These are phyloP conservation scores for Sporisorium sorghi DNA, from an alignment of 1,284 basidiomycete species.

Conservation along the genomic window DNA sequence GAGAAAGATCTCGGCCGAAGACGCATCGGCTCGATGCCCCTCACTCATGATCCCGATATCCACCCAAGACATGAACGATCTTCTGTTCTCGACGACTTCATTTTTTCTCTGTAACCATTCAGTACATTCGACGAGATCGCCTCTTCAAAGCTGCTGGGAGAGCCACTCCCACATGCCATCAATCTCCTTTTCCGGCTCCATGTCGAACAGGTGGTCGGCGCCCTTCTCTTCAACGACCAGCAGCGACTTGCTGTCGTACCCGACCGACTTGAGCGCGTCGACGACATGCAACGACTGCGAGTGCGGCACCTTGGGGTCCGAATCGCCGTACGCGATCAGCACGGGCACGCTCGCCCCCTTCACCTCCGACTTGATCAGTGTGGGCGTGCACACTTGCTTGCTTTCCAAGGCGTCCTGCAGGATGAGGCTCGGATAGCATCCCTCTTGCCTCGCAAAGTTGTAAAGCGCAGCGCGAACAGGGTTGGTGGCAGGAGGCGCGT, in stretches of 20 bases:
- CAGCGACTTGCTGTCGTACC: conserved; percentile 27
- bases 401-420: conserved; percentile 20
- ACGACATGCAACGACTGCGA: conserved; percentile 49
- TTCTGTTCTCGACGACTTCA: neutral
- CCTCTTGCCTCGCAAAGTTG: conserved; percentile 57
- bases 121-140: neutral
- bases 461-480: conserved; percentile 49
- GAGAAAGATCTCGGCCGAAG: conserved; percentile 6
- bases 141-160: conserved; percentile 11
- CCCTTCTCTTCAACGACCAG: conserved; percentile 30
- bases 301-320: conserved; percentile 48
- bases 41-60: neutral
- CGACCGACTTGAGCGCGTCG: conserved; percentile 38
- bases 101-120: neutral
- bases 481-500: conserved; percentile 41
- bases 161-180: conserved; percentile 44
- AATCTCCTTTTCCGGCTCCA: conserved; percentile 42
- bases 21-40: neutral
- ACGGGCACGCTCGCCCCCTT: conserved; percentile 16
- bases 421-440: conserved; percentile 44
- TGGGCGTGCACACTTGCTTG: conserved; percentile 33
- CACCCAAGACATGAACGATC: too few relatives aligned
- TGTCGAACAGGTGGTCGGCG: conserved; percentile 49
- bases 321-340: conserved; percentile 51
- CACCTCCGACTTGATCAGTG: conserved; percentile 23